Conservation (phyloP, 2,329 filamentous ascomycete genomes). For the Pyricularia pennisetigena region DNA sequence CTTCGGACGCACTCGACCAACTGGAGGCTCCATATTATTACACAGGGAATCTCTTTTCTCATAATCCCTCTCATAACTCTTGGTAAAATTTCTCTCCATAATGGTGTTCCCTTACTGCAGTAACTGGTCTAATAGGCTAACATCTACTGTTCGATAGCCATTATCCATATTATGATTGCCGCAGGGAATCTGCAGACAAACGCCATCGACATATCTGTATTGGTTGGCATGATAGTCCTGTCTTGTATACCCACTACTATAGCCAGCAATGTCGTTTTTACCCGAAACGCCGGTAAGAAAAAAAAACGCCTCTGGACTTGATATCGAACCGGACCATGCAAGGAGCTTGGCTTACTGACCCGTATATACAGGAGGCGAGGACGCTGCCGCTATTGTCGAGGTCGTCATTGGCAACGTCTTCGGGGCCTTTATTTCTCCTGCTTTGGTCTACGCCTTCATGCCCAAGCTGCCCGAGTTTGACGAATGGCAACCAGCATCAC, state of each 20-base stretch:
- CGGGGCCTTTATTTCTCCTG: constrained; percentile 57
- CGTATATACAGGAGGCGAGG: constrained; percentile 46
- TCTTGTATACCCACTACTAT: constrained; percentile 65
- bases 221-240: constrained; percentile 58
- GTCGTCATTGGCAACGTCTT: constrained; percentile 61
- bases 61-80: constrained; percentile 54
- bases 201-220: constrained; percentile 52
- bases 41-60: constrained; percentile 58
- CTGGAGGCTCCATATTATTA: constrained; percentile 58
- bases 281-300: constrained; percentile 37
- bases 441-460: constrained; percentile 52
- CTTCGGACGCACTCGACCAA: constrained; percentile 51
- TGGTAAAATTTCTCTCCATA: constrained; percentile 8
- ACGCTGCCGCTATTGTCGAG: constrained; percentile 55
- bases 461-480: constrained; percentile 39
- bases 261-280: constrained; percentile 67
- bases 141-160: constrained; percentile 18
- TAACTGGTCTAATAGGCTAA: neutral
- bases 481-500: constrained; percentile 41
- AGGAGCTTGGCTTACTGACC: neutral
- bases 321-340: neutral
- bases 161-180: constrained; percentile 36
- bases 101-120: neutral
- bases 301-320: neutral
- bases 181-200: constrained; percentile 37